Evolutionary conservation across 1,139 yeast species (phyloP).

Genomic region (Suhomyces terraborum): DNA sequence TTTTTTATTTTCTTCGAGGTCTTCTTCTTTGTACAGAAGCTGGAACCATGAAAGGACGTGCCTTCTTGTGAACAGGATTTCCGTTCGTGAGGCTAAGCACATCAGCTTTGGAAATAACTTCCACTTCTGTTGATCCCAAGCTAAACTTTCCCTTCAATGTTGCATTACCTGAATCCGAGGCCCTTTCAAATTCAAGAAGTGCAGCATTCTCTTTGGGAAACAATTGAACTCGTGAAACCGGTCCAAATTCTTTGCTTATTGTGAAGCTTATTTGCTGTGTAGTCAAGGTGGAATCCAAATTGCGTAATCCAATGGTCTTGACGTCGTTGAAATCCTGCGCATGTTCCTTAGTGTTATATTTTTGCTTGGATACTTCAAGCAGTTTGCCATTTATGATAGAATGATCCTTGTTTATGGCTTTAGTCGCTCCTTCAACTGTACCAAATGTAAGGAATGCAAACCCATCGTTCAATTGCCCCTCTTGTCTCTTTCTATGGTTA

Average conservation of each 20-base stretch:
- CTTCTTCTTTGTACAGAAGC: constrained; percentile 20
- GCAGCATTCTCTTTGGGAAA: constrained; percentile 55
- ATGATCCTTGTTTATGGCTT: constrained; percentile 43
- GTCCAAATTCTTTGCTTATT: constrained; percentile 36
- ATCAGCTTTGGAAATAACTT: constrained; percentile 41
- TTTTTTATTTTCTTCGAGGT: constrained; percentile 4
- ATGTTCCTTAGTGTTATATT: constrained; percentile 24
- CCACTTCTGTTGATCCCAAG: constrained; percentile 38
- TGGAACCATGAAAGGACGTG: constrained; percentile 22
- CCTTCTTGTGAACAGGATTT: background rate
- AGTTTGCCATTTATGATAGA: constrained; percentile 40
- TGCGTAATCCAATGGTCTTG: constrained; percentile 44
- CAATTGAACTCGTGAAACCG: constrained; percentile 43
- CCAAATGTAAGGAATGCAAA: constrained; percentile 57
- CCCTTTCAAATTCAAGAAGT: constrained; percentile 50
- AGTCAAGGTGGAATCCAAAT: constrained; percentile 50
- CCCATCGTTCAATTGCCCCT: constrained; percentile 42
- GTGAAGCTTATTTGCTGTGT: constrained; percentile 40
- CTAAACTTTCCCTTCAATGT: constrained; percentile 44
- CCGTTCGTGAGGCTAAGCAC: constrained; percentile 18
- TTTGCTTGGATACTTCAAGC: constrained; percentile 42
- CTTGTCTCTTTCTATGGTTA: constrained; percentile 29
- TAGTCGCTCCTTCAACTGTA: constrained; percentile 38
- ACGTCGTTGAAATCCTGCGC: constrained; percentile 29
- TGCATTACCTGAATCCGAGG: constrained; percentile 59